phyloP scores from a whole-genome alignment of 2,329 filamentous ascomycete genomes.

The Fusarium sp. region DNA sequence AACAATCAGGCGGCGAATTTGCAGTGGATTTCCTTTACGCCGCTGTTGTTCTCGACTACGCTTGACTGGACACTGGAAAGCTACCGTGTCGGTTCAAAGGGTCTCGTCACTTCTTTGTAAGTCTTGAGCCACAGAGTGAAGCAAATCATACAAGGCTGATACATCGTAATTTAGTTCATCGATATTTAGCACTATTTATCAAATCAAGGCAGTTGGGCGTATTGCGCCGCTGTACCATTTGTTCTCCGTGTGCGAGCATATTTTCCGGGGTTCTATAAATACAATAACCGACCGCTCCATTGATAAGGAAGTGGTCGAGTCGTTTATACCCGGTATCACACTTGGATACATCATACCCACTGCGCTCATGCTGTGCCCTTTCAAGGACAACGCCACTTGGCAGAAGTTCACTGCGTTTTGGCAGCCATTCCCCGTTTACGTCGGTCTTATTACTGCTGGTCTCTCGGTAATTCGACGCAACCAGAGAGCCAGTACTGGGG shows the following conservation, averaged over 20 bases:
- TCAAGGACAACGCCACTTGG: not conserved
- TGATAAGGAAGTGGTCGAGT: not conserved
- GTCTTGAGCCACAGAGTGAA: not conserved
- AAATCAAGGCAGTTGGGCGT: not conserved
- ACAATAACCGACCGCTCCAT: not conserved
- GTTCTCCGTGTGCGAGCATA: not conserved
- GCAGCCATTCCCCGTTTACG: conserved; percentile 6
- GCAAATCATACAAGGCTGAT: accelerated
- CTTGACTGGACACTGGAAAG: conserved; percentile 23
- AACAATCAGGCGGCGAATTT: accelerated
- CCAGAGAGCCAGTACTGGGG: accelerated
- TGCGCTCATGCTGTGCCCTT: not conserved
- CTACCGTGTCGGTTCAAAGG: not conserved
- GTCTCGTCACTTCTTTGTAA: not conserved
- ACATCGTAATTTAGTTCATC: not conserved
- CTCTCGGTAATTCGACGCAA: accelerated
- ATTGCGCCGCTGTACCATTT: conserved; percentile 7
- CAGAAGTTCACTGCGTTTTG: not conserved
- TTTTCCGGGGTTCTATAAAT: accelerated
- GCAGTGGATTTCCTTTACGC: not conserved
- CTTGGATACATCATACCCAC: not conserved
- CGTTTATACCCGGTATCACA: accelerated
- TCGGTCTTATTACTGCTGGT: not conserved
- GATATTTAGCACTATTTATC: not conserved
- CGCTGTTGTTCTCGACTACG: not conserved